Conservation (phyloP, 2,329 filamentous ascomycete species). For the Penicillium oxalicum region DNA sequence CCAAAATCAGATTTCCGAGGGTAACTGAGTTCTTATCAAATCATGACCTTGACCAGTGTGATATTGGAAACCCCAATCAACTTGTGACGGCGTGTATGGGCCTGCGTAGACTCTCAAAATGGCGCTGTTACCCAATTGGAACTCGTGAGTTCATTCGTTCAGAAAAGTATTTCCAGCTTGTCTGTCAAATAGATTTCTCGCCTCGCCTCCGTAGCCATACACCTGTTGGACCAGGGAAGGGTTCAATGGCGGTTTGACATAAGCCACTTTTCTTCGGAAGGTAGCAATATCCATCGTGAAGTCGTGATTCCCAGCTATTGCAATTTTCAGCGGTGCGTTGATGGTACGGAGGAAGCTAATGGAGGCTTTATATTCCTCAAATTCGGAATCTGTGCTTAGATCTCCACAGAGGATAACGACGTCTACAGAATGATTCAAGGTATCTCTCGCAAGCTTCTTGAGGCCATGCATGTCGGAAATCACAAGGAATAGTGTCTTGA, state of each 20-base stretch:
- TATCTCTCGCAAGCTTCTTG: background rate
- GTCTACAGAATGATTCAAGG: constrained; percentile 24
- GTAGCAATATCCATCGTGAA: constrained; percentile 35
- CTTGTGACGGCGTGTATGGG: constrained; percentile 46
- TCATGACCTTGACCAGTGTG: constrained; percentile 30
- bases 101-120: constrained; percentile 48
- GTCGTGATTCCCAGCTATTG: constrained; percentile 54
- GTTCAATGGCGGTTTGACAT: constrained; percentile 23
- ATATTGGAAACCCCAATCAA: constrained; percentile 50
- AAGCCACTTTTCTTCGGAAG: constrained; percentile 33
- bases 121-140: constrained; percentile 48
- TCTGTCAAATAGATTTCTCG: constrained; percentile 36
- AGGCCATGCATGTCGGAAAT: constrained; percentile 10
- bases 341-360: constrained; percentile 41
- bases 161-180: constrained; percentile 44
- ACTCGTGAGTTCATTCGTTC: constrained; percentile 46
- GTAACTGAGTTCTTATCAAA: too few relatives aligned
- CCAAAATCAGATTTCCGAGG: too few relatives aligned
- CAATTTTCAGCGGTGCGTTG: constrained; percentile 48
- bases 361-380: constrained; percentile 22
- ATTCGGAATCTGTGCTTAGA: constrained; percentile 9
- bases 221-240: constrained; percentile 24
- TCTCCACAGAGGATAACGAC: constrained; percentile 15
- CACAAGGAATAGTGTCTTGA: constrained; percentile 9
- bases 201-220: constrained; percentile 40